Base-by-base conservation (phyloP, 768 basidiomycete species). In the Collybia sordida region DNA sequence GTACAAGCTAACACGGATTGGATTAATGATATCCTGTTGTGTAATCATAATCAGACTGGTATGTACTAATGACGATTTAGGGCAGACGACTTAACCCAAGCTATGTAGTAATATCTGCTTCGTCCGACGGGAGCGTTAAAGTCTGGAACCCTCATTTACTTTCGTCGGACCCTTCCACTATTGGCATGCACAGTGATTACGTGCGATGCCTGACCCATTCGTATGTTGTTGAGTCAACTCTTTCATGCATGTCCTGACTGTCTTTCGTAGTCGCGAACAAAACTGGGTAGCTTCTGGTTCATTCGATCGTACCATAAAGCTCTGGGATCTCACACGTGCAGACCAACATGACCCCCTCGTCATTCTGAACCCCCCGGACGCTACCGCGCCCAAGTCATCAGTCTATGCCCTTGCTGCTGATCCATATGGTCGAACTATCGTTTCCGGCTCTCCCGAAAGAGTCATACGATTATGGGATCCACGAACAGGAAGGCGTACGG, bases 401-500 rank as follows among this genome's bases (percentile, higher is more conserved):
- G 76, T 85, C 38, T 95, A 95, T 61, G 89, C 93, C 1, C 63
- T 94, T 14, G 84, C 88, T 0, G 78, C 84, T 6, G 93, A 94
- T 59, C 82, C 86, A 1, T 84, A 77, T 53, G 96, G 97, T 0
- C 81, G 81, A 18, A 75, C 85, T 4, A 80, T 99, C 27, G 95
- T 88, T 12, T 89, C 90, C 5, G 96, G 96, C 0, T 90, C 91
- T 1, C 96, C 96, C 0, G 96, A 98, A 64, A 79, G 91, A 19
- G 89, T 98, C 2, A 74, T 99, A 21, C 75, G 94, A 18, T 71
- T 97, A 53, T 99, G 94, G 94, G 97, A 99, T 63, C 93, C 95
- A 3, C 78, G 97, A 14, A 79, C 84, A 1, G 90, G 90, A 7
- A 90, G 86, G 60, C 77, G 89, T 38, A 85, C 79, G 2, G 81